A percentile compares a stretch with the other conserved stretches of the same genome.
phyloP scores from a whole-genome alignment of 768 basidiomycete species.

The Suillus weaverae region DNA sequence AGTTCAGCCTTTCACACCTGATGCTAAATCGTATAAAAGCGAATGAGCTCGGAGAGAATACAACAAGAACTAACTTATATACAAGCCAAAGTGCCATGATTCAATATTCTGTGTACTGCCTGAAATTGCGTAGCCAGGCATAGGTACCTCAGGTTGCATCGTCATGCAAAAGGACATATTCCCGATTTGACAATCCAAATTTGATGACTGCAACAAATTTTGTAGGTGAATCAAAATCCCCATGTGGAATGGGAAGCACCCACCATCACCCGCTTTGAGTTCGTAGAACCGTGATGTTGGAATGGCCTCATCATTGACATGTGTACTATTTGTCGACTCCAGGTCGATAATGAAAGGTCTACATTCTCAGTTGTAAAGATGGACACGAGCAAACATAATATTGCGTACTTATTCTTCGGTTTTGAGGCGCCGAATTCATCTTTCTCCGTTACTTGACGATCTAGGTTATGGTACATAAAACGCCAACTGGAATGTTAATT shows the following conservation, averaged over 20 bases:
- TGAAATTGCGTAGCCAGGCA: not conserved
- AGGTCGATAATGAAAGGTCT: conserved; percentile 98
- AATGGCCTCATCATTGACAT: conserved; percentile 84
- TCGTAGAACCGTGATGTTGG: conserved; percentile 89
- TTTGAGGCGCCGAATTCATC: conserved; percentile 85
- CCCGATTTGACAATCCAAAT: conserved; percentile 76
- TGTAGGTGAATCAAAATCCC: conserved; percentile 9
- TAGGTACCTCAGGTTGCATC: conserved; percentile 47
- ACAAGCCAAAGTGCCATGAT: not conserved
- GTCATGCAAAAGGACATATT: conserved; percentile 86
- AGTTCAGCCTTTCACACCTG: not conserved
- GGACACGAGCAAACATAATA: conserved; percentile 2
- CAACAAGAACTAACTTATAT: not conserved
- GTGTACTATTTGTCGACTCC: conserved; percentile 96
- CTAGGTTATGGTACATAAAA: conserved; percentile 35
- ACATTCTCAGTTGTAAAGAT: conserved; percentile 8
- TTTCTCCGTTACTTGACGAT: conserved; percentile 81
- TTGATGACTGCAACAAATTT: conserved; percentile 62
- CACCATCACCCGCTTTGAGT: conserved; percentile 76
- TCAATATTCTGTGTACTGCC: not conserved
- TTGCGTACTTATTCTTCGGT: conserved; percentile 76
- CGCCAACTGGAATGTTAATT: conserved; percentile 10
- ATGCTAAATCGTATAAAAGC: not conserved
- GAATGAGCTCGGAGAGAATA: not conserved
- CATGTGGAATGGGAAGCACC: conserved; percentile 21